These are phyloP conservation scores for Dimargaris cristalligena DNA, from an alignment of 192 early-diverging fungal species.

Conservation along the genomic window DNA sequence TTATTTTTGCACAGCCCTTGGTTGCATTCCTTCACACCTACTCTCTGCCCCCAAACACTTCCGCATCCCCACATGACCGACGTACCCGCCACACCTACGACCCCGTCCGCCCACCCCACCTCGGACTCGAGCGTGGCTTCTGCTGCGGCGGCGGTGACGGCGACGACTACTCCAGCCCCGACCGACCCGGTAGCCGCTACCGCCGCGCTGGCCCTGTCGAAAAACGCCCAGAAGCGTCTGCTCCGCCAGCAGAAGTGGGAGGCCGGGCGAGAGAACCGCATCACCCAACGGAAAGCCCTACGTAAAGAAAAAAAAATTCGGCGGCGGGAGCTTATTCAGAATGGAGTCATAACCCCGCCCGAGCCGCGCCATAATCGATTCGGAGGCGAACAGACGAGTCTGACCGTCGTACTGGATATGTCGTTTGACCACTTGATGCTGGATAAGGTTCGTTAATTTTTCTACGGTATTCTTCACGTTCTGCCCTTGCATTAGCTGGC, in stretches of 20 bases:
- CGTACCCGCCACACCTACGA: too few relatives aligned
- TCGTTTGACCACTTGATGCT: conserved; percentile 63
- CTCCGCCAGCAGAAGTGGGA: conserved; percentile 45
- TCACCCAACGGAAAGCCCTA: conserved; percentile 30
- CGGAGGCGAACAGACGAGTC: conserved; percentile 28
- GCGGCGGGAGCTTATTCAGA: conserved; percentile 3
- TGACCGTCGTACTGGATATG: conserved; percentile 61
- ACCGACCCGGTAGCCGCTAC: too few relatives aligned
- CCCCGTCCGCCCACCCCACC: too few relatives aligned
- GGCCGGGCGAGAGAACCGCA: conserved; percentile 22
- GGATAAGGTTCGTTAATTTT: conserved; percentile 31
- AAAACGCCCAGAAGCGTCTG: conserved; percentile 55
- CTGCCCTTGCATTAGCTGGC: background rate
- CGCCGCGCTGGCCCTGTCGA: too few relatives aligned
- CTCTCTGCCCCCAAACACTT: too few relatives aligned
- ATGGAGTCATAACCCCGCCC: conserved; percentile 18
- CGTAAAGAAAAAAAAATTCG: conserved; percentile 26
- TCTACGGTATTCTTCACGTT: background rate
- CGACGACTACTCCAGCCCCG: too few relatives aligned
- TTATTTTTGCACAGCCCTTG: too few relatives aligned
- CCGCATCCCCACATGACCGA: too few relatives aligned
- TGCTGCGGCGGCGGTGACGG: too few relatives aligned
- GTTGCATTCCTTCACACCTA: too few relatives aligned
- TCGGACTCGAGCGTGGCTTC: too few relatives aligned
- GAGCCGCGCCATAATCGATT: conserved; percentile 21